Conservation (phyloP, 169 alveolate species). For the Ichthyophthirius multifiliis region DNA sequence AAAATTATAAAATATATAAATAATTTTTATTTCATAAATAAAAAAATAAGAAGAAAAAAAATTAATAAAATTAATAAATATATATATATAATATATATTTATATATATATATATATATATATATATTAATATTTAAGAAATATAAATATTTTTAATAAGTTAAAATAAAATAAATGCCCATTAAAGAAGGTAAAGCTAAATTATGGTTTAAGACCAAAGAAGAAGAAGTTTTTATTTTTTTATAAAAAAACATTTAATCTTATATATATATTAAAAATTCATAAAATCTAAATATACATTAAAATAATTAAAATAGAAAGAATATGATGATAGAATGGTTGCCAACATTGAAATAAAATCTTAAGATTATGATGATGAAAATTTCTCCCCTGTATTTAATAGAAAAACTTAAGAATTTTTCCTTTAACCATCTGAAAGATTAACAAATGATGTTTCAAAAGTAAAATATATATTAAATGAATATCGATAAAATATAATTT, state of each 20-base stretch:
- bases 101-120: neutral
- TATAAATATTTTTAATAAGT: no score
- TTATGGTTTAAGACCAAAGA: constrained; percentile 38
- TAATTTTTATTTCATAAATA: neutral
- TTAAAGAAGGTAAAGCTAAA: constrained; percentile 32
- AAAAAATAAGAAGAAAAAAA: neutral
- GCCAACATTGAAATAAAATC: constrained; percentile 45
- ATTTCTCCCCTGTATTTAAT: constrained; percentile 44
- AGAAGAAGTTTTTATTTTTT: constrained; percentile 17
- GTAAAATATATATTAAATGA: neutral
- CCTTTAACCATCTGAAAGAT: constrained; percentile 36
- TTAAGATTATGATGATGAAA: constrained; percentile 45
- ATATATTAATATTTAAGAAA: no score
- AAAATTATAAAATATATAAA: no score
- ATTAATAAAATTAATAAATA: neutral
- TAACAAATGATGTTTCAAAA: constrained; percentile 26
- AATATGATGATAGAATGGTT: constrained; percentile 46
- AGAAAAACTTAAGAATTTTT: constrained; percentile 42
- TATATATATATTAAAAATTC: neutral
- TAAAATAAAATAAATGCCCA: constrained; percentile 29
- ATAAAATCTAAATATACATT: neutral
- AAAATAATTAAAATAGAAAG: constrained; percentile 12
- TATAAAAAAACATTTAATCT: neutral
- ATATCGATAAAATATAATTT: neutral
- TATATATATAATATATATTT: neutral